Base-by-base conservation (phyloP, 305 asterid species). In the Fraxinus xanthoxyloides region DNA sequence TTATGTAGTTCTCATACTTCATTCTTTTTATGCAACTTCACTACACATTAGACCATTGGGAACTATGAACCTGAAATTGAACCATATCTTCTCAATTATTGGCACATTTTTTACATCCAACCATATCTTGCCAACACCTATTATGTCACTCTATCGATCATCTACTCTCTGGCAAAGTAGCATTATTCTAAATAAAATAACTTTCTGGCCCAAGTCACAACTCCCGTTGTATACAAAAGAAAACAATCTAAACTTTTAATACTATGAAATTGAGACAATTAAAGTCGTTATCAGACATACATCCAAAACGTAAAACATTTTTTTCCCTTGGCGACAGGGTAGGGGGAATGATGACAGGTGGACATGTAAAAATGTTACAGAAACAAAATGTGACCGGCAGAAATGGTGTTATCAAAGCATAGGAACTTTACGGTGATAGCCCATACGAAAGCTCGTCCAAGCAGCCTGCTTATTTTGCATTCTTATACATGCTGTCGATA, bases 401-500 rank as follows among this genome's bases (percentile, higher is more conserved):
- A n/a, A 72, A 2, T 72, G 48, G 76, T 1, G 76, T n/a, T 5
- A n/a, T 34, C 26, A 17, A 31, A n/a, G n/a, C n/a, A n/a, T n/a
- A n/a, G n/a, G n/a, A n/a, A n/a, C n/a, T n/a, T n/a, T n/a, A n/a
- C n/a, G n/a, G n/a, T n/a, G n/a, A n/a, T n/a, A 6, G 28, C 15
- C 76, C 28, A 72, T 9, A 65, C 65, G 15, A 32, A 79, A 43
- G 67, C 34, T 32, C 1, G 28, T 72, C 7, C 51, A 1, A 34
- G 77, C 31, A 72, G 17, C 70, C 77, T n/a, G 77, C 81, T 89
- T 85, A 93, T 85, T 94, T 95, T 70, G 85, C 83, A 83, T 88
- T 84, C 92, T 90, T 91, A 90, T 95, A 95, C 97, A 95, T 89
- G 87, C 82, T 81, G 88, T 94, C 92, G 54, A 95, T 90, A 24